Evolutionary conservation across 2,329 filamentous ascomycete genomes (phyloP).

Genomic region (Graphilbum ipis-grandicollis): DNA sequence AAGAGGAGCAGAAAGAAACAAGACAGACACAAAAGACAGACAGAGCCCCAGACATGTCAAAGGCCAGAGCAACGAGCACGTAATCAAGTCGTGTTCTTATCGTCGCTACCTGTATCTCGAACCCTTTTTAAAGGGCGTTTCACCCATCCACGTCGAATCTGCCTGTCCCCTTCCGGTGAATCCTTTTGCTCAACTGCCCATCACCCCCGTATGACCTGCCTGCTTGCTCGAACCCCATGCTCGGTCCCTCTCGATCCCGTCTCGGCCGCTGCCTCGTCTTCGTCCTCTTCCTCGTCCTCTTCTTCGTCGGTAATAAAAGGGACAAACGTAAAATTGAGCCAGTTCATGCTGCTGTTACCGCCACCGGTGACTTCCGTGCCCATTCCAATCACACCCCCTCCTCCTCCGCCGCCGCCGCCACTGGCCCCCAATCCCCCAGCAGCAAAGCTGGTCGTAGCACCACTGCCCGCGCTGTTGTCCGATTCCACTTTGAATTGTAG

Average conservation of each 20-base stretch:
- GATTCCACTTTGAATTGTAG: conserved; percentile 93
- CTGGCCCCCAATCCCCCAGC: background rate
- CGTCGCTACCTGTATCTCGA: too few relatives aligned
- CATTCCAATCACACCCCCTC: background rate
- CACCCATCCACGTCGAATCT: too few relatives aligned
- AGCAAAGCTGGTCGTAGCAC: background rate
- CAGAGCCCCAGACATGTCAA: too few relatives aligned
- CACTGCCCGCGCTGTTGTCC: conserved; percentile 22
- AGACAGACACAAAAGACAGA: too few relatives aligned
- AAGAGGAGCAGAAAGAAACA: too few relatives aligned
- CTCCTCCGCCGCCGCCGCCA: background rate
- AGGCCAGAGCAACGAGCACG: too few relatives aligned
- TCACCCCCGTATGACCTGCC: too few relatives aligned
- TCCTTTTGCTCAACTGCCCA: too few relatives aligned
- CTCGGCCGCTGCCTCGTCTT: background rate
- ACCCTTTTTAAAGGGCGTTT: too few relatives aligned
- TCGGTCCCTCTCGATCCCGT: background rate
- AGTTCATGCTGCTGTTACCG: conserved; percentile 30
- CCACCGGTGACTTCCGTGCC: background rate
- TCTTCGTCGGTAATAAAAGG: conserved; percentile 49
- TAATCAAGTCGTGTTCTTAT: too few relatives aligned
- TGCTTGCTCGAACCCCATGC: background rate
- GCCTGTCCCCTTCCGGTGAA: too few relatives aligned
- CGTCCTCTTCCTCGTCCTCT: conserved; percentile 16
- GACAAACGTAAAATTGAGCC: conserved; percentile 71